A percentile compares a stretch with the other conserved stretches of the same genome.
phyloP scores from a whole-genome alignment of 345 rosid species.

The Psidium friedrichsthalianum region DNA sequence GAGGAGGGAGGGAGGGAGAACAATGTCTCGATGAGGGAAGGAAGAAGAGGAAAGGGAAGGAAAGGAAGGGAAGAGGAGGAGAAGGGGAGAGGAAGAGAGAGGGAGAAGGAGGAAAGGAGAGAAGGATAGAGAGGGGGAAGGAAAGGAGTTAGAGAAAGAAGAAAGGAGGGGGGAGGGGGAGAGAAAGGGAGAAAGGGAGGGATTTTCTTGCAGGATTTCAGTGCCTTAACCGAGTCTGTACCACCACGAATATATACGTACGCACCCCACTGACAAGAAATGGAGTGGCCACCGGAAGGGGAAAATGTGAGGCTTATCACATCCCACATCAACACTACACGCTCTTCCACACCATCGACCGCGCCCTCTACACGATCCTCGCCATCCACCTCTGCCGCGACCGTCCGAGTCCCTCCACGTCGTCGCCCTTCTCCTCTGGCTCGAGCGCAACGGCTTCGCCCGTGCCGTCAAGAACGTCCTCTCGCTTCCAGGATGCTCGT shows the following conservation, averaged over 20 bases:
- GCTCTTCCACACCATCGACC: constrained; percentile 37
- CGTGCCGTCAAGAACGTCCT: constrained; percentile 16
- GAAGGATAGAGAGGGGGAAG: too few relatives aligned
- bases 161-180: too few relatives aligned
- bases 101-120: too few relatives aligned
- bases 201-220: neutral
- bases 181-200: too few relatives aligned
- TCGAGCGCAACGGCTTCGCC: constrained; percentile 24
- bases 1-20: too few relatives aligned
- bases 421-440: constrained; percentile 42
- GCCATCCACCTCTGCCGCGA: constrained; percentile 27
- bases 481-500: constrained; percentile 14
- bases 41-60: too few relatives aligned
- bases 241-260: neutral
- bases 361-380: constrained; percentile 24
- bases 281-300: neutral
- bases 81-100: too few relatives aligned
- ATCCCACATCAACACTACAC: constrained; percentile 17
- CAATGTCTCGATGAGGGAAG: too few relatives aligned
- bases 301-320: neutral
- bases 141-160: too few relatives aligned
- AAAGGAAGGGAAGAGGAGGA: too few relatives aligned
- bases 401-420: constrained; percentile 24
- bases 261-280: neutral
- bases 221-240: neutral